Base-by-base conservation (phyloP, 2,329 filamentous ascomycete genomes). In the Ilyonectria destructans region DNA sequence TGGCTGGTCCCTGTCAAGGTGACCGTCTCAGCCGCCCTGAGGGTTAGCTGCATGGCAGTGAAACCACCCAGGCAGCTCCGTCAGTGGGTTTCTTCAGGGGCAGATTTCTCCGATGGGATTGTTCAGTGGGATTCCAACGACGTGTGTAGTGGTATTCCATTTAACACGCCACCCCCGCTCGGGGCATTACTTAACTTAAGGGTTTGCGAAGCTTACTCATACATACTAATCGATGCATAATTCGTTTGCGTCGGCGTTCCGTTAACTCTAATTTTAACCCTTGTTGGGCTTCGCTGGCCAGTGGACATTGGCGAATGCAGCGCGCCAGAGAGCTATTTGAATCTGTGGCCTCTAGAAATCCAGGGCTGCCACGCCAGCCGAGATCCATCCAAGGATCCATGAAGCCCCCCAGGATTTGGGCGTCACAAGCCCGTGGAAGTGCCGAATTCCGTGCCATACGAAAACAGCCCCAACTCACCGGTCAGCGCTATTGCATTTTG, bases 221-320 rank as follows among this genome's bases (percentile, higher is more conserved):
- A 1, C n/a, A 17, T 33, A n/a, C 29, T 35, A 54, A 13, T 13
- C 9, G 19, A 35, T 54, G 51, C 51, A 54, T 21, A 33, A 23
- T 54, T 54, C n/a, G 31, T 54, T 54, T 54, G 31, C 19, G 45
- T 21, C 9, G 40, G n/a, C 7, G 56, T 52, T n/a, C 19, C 29
- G 21, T 52, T 43, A 61, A 61, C 21, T 61, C 48, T 61, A 54
- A 61, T 61, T 61, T 61, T 43, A 61, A 61, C 23, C 33, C 58
- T 21, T 40, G 40, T n/a, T 43, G 15, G 21, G 8, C 17, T 58
- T 52, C 21, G 46, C 48, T 51, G 23, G 48, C 9, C 33, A 51
- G 46, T 12, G 6, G 31, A 17, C 17, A 51, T 17, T 31, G 51
- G 17, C 35, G 10, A 54, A 23, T 54, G 51, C 51, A 35, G 10